Evolutionary conservation across 805 yeast species (phyloP), one percentile per base, ranked within the genome.

Genomic region (Zygosaccharomyces siamensis): DNA sequence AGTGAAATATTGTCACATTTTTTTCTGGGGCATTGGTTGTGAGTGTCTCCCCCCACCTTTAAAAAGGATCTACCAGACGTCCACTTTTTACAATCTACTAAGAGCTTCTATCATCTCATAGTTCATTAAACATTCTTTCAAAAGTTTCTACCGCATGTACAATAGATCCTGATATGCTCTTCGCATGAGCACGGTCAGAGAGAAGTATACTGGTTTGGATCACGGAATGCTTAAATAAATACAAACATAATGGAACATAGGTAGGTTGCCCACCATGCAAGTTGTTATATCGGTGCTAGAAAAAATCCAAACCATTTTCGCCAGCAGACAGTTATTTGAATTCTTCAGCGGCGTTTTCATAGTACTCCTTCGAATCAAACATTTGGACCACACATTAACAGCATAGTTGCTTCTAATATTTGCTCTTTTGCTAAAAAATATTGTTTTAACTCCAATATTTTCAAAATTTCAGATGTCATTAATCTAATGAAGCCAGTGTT

Each of bases 191-290:
- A 67, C 4, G 84, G 79, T 80, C 47, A 83, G 84, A 53, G 71
- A 71, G 59, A 73, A 76, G 12, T 68, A 68, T 23, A 76, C 65
- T 6, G 80, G 74, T 32, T 72, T 67, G 43, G 72, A 72, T 18
- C 82, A 80, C 84, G 85, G 82, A 39, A 83, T 77, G 4, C 87
- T 87, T 47, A 82, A 75, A 62, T 81, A 82, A 27, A 79, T 78
- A n/a, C 81, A 77, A 2, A 71, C 69, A 39, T 87, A 87, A 52
- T 77, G 72, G 5, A 78, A 74, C 1, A 74, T 67, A 7, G 79
- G 64, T 4, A 79, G 78, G 33, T 67, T 69, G 33, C 82, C 60
- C 3, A 79, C 77, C 4, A 82, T 72, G 41, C 71, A 72, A 46
- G 77, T 73, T 10, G 86, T 81, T 7, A 73, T 72, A 45, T 73